phyloP scores from a whole-genome alignment of 2,329 filamentous ascomycete genomes.

The Paraphoma sp. region DNA sequence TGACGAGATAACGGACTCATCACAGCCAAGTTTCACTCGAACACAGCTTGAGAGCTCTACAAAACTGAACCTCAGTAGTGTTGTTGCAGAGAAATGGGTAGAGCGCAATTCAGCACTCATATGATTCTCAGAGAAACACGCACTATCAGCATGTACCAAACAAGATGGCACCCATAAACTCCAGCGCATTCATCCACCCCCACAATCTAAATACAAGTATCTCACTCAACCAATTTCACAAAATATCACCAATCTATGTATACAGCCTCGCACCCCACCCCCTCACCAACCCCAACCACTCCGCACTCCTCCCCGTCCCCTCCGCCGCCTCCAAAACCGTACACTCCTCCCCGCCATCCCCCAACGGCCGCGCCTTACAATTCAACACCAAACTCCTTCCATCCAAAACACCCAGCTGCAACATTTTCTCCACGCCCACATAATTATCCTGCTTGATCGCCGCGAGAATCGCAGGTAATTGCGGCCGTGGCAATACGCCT shows the following conservation, averaged over 20 bases:
- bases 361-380: constrained; percentile 20
- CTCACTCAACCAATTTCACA: not conserved
- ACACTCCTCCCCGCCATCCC: constrained; percentile 18
- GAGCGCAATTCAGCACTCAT: too few species aligned
- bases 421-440: constrained; percentile 18
- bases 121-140: too few species aligned
- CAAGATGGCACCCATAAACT: too few species aligned
- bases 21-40: too few species aligned
- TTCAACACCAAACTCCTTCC: constrained; percentile 22
- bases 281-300: constrained; percentile 26
- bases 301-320: constrained; percentile 20
- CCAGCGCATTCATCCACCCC: too few species aligned
- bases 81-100: too few species aligned
- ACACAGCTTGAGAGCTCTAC: too few species aligned
- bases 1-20: too few species aligned
- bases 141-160: too few species aligned
- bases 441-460: constrained; percentile 27
- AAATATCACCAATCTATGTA: not conserved
- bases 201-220: too few species aligned
- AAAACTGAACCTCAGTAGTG: too few species aligned
- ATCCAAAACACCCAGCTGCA: constrained; percentile 17
- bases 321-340: constrained; percentile 27
- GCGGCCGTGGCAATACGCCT: constrained; percentile 15
- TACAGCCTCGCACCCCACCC: constrained; percentile 21
- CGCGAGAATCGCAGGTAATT: constrained; percentile 20